Conservation (phyloP, 2,329 filamentous ascomycete species). For the Ceratocystis cubensis region DNA sequence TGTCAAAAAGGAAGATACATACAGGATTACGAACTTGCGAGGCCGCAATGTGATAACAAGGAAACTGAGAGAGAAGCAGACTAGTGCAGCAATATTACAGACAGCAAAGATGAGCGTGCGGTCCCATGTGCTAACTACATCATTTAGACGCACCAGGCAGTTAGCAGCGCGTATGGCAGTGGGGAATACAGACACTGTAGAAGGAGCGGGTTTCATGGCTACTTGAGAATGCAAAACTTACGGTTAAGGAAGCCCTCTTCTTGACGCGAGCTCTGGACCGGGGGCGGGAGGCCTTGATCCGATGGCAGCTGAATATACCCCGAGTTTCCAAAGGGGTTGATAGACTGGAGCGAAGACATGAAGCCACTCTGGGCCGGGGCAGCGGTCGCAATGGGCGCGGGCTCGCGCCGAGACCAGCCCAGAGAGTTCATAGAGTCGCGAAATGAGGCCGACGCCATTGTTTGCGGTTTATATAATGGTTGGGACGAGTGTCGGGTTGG, state of each 20-base stretch:
- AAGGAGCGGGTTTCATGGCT: neutral
- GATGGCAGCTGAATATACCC: constrained; percentile 84
- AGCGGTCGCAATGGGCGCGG: constrained; percentile 64
- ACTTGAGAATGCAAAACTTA: constrained; percentile 43
- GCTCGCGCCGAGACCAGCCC: constrained; percentile 80
- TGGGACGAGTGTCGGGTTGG: neutral
- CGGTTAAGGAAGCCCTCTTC: constrained; percentile 91
- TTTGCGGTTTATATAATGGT: constrained; percentile 21
- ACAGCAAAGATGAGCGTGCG: constrained; percentile 81
- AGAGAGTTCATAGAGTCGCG: constrained; percentile 88
- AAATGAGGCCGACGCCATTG: constrained; percentile 79
- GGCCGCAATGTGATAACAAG: constrained; percentile 68
- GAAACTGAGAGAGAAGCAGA: constrained; percentile 74
- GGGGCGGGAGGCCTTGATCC: constrained; percentile 28
- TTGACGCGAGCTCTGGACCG: constrained; percentile 70
- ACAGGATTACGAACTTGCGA: constrained; percentile 94
- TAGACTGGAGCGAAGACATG: constrained; percentile 64
- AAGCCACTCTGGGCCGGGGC: constrained; percentile 55
- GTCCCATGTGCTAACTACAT: constrained; percentile 90
- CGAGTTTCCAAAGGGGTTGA: constrained; percentile 76
- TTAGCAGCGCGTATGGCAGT: constrained; percentile 7
- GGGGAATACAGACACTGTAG: neutral
- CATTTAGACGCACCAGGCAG: constrained; percentile 24
- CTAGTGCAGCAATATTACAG: constrained; percentile 78
- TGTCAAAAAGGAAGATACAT: constrained; percentile 40